phyloP scores from a whole-genome alignment of 169 alveolate species.

The Babesia bigemina region DNA sequence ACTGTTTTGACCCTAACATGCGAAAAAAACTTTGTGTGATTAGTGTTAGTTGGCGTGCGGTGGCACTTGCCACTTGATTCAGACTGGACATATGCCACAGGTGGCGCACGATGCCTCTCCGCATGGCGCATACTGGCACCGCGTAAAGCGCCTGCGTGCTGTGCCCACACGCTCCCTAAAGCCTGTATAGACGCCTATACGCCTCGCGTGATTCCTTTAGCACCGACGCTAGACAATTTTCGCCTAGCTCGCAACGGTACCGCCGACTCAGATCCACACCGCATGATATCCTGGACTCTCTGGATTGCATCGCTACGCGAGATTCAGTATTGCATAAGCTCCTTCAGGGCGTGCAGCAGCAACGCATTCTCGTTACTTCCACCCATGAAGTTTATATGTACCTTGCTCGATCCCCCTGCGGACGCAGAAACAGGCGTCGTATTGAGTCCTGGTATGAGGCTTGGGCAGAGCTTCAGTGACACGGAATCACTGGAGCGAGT shows the following conservation, averaged over 20 bases:
- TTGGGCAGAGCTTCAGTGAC: slow-evolving; percentile 57
- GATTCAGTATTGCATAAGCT: slow-evolving; percentile 24
- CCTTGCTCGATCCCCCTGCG: slow-evolving; percentile 17
- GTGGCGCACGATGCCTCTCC: not conserved
- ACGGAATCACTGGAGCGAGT: slow-evolving; percentile 22
- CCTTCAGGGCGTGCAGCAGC: slow-evolving; percentile 51
- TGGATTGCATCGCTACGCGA: not conserved
- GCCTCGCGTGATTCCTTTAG: no score
- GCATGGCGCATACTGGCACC: not conserved
- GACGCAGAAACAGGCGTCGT: slow-evolving; percentile 12
- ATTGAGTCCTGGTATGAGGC: slow-evolving; percentile 51
- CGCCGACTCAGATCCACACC: no score
- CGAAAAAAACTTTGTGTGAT: slow-evolving; percentile 7
- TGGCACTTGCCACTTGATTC: slow-evolving; percentile 43
- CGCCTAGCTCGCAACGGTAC: no score
- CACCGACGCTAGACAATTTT: no score
- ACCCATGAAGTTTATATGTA: slow-evolving; percentile 48
- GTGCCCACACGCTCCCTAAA: not conserved
- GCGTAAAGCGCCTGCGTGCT: not conserved
- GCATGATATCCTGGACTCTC: no score
- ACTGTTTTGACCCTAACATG: slow-evolving; percentile 6
- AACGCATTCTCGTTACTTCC: slow-evolving; percentile 42
- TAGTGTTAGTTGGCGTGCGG: not conserved
- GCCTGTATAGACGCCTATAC: no score
- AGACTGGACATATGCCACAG: slow-evolving; percentile 12